Evolutionary conservation across 352 stramenopile genomes (phyloP), one percentile per base, ranked within the genome.

Genomic region (Phytophthora cryptogea): DNA sequence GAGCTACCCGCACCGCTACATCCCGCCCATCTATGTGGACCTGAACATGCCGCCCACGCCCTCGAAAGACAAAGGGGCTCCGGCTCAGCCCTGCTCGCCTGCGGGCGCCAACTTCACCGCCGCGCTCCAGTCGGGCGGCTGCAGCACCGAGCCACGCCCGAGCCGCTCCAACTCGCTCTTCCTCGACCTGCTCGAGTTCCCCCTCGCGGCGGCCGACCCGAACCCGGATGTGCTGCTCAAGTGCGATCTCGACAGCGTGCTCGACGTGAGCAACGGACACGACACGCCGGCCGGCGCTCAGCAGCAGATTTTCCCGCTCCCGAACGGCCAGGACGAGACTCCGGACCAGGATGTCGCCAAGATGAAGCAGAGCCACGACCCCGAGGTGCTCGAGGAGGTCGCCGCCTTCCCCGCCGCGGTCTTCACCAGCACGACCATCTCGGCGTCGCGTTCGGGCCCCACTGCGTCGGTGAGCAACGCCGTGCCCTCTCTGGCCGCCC

Each of bases 21-120:
- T 79, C 40, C 52, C 66, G 5, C 70, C 70, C 44, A 73, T 79
- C 31, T 74, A 69, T 56, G 63, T 79, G 63, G 63, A 79, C 55
- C 52, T 79, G 42, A 69, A 74, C 59, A 66, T 76, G 50, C 60
- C 63, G 17, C 27, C 50, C 10, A 68, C 70, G 27, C 63, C 65
- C 26, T 50, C 46, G 20, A 75, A 72, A 56, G 36, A 54, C 41
- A 67, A 66, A 35, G 51, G 66, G 23, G 40, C 17, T 27, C 33
- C 63, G 26, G 37, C 37, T 16, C 59, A 37, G 52, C 26, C 42
- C n/a, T 64, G 43, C 37, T 72, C 64, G 8, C 63, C 63, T 5
- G 26, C 40, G 10, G 30, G 46, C 30, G 32, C 53, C 20, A 64
- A 59, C 43, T 72, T 69, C 53, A 63, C 64, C 9, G 36, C 50